Evolutionary conservation across 2,329 filamentous ascomycete species (phyloP).

Genomic region (Sclerotinia minor): DNA sequence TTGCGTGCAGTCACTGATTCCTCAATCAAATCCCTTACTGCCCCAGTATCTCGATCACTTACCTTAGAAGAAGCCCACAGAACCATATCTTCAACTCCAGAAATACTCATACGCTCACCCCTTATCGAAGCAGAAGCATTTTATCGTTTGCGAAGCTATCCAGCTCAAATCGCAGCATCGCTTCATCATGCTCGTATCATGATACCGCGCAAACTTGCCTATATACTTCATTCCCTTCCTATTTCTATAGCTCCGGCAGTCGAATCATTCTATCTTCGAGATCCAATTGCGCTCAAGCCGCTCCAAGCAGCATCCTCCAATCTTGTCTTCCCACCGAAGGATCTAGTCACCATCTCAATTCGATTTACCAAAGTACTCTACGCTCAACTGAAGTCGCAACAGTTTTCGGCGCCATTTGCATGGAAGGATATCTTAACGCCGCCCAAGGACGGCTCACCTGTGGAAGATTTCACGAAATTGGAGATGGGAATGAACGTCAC

Average conservation of each 20-base stretch:
- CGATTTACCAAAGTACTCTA: constrained; percentile 87
- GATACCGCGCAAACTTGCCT: constrained; percentile 79
- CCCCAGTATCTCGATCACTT: constrained; percentile 49
- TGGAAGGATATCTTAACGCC: constrained; percentile 48
- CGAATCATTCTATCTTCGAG: constrained; percentile 90
- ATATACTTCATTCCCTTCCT: constrained; percentile 73
- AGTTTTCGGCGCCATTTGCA: constrained; percentile 65
- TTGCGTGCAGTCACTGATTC: constrained; percentile 45
- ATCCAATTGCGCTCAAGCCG: constrained; percentile 72
- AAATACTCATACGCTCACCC: constrained; percentile 66
- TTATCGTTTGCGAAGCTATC: constrained; percentile 82
- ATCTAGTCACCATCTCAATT: constrained; percentile 76
- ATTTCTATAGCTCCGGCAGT: constrained; percentile 78
- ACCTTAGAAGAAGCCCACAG: constrained; percentile 63
- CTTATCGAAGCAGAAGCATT: constrained; percentile 87
- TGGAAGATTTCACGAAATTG: constrained; percentile 41
- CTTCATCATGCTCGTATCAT: constrained; percentile 74
- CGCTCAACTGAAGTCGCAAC: constrained; percentile 85
- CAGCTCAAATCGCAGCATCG: constrained; percentile 68
- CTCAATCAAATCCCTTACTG: constrained; percentile 43
- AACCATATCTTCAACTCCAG: constrained; percentile 57
- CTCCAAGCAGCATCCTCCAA: constrained; percentile 57
- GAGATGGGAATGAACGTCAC: constrained; percentile 87
- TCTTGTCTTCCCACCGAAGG: constrained; percentile 69
- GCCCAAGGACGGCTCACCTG: constrained; percentile 37